These are phyloP conservation scores for Silene noctiflora DNA, from an alignment of 179 eudicot genomes.

Conservation along the genomic window DNA sequence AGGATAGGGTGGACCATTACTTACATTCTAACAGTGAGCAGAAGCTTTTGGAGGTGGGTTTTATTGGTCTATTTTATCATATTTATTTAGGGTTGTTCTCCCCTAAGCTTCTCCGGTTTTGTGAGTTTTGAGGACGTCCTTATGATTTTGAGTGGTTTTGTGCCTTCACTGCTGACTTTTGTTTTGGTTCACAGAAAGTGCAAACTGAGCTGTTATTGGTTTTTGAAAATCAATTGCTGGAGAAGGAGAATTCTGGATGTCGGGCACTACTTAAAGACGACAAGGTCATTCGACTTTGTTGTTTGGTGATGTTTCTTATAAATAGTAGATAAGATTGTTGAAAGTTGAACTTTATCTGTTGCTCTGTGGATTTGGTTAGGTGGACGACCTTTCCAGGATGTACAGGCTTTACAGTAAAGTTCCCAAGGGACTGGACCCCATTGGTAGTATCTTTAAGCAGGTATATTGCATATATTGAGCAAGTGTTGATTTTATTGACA, in stretches of 20 bases:
- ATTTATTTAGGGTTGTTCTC: no score
- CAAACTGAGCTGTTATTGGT: slow-evolving; percentile 60
- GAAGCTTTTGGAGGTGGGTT: slow-evolving; percentile 63
- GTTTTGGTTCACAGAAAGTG: slow-evolving; percentile 46
- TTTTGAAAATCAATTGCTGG: slow-evolving; percentile 52
- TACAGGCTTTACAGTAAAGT: slow-evolving; percentile 55
- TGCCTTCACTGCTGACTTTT: not conserved
- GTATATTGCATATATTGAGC: slow-evolving; percentile 23
- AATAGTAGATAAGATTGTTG: slow-evolving; percentile 1
- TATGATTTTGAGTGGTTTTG: not conserved
- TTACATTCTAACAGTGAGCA: slow-evolving; percentile 58
- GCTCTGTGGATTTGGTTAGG: slow-evolving; percentile 29
- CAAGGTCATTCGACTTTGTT: slow-evolving; percentile 41
- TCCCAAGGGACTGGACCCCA: slow-evolving; percentile 56
- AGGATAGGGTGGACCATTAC: slow-evolving; percentile 59
- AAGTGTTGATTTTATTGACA: slow-evolving; percentile 1
- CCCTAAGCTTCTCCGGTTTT: not conserved
- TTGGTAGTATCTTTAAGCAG: slow-evolving; percentile 63
- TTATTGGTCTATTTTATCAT: not conserved
- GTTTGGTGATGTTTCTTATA: not conserved
- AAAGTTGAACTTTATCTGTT: not conserved
- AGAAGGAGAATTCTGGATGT: slow-evolving; percentile 76
- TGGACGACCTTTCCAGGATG: slow-evolving; percentile 66
- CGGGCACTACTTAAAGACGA: slow-evolving; percentile 60
- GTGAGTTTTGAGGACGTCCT: not conserved